phyloP scores from a whole-genome alignment of 331 rosid species.

The Malus hybrid region DNA sequence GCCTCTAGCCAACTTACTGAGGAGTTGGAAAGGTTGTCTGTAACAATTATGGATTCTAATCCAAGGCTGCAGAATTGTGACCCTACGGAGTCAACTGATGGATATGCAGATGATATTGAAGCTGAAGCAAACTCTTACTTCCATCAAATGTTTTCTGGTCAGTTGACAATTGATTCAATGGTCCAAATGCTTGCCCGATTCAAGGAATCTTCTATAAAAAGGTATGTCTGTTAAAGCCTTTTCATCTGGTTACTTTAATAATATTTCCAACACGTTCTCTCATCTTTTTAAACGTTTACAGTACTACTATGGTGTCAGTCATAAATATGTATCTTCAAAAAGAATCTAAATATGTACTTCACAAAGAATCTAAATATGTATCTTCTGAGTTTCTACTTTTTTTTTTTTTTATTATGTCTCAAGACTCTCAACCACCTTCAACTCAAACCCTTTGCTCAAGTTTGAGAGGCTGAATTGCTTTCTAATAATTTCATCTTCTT shows the following conservation, averaged over 20 bases:
- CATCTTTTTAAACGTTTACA: not conserved
- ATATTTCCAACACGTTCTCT: not conserved
- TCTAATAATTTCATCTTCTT: not conserved
- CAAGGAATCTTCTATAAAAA: slow-evolving; percentile 71
- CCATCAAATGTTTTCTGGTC: slow-evolving; percentile 87
- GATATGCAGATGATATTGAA: slow-evolving; percentile 77
- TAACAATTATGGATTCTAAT: slow-evolving; percentile 51
- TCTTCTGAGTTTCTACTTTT: not conserved
- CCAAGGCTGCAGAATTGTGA: slow-evolving; percentile 69
- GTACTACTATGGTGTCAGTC: not conserved
- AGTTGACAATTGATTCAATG: slow-evolving; percentile 62
- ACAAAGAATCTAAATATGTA: not conserved
- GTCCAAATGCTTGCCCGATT: slow-evolving; percentile 78
- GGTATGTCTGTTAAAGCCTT: slow-evolving; percentile 34
- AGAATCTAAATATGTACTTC: not conserved
- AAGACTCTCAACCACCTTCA: not conserved
- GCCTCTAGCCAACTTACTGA: slow-evolving; percentile 53
- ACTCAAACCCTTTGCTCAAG: not conserved
- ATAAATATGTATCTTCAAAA: too few species aligned
- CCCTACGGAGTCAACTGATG: slow-evolving; percentile 61
- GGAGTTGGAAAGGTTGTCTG: slow-evolving; percentile 74
- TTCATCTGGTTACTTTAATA: slow-evolving; percentile 1
- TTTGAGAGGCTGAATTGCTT: not conserved
- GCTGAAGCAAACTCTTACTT: slow-evolving; percentile 78
- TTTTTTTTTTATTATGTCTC: not conserved